Percentiles rank a stretch among this genome's conserved stretches.
Evolutionary conservation across 2,329 filamentous ascomycete genomes (phyloP).

Genomic region (Epichloe aotearoae): DNA sequence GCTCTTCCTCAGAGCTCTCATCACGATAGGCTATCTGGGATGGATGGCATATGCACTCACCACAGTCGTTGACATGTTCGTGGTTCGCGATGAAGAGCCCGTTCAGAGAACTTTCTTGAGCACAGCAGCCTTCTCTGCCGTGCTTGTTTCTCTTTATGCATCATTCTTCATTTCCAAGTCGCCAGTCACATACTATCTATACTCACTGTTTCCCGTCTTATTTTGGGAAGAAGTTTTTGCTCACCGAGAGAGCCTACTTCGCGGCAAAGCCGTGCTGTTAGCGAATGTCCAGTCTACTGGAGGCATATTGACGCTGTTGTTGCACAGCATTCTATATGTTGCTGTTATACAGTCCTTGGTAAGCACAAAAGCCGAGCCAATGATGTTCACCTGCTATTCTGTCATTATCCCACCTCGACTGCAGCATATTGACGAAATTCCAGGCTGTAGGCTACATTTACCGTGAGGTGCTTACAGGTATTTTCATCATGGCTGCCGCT

Average conservation of each 20-base stretch:
- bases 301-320: conserved; percentile 41
- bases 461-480: conserved; percentile 70
- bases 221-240: conserved; percentile 97
- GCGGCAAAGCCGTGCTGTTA: conserved; percentile 57
- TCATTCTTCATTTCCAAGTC: conserved; percentile 71
- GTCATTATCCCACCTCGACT: background rate
- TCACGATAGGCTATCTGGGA: conserved; percentile 82
- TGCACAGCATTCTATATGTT: conserved; percentile 57
- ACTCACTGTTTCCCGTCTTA: conserved; percentile 79
- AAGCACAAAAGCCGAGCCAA: conserved; percentile 17
- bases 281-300: conserved; percentile 49
- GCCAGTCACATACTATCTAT: conserved; percentile 74
- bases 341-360: conserved; percentile 68
- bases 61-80: conserved; percentile 56
- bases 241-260: conserved; percentile 52
- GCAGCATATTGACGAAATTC: background rate
- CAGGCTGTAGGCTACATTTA: conserved; percentile 87
- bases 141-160: conserved; percentile 63
- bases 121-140: conserved; percentile 56
- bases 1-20: conserved; percentile 81
- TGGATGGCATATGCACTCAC: conserved; percentile 92
- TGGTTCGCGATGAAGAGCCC: conserved; percentile 29
- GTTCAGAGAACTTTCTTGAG: conserved; percentile 49
- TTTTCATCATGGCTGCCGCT: conserved; percentile 61
- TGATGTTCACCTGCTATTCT: conserved; percentile 1